These are phyloP conservation scores for Russula sp. DNA, from an alignment of 768 basidiomycete species.

Conservation along the genomic window DNA sequence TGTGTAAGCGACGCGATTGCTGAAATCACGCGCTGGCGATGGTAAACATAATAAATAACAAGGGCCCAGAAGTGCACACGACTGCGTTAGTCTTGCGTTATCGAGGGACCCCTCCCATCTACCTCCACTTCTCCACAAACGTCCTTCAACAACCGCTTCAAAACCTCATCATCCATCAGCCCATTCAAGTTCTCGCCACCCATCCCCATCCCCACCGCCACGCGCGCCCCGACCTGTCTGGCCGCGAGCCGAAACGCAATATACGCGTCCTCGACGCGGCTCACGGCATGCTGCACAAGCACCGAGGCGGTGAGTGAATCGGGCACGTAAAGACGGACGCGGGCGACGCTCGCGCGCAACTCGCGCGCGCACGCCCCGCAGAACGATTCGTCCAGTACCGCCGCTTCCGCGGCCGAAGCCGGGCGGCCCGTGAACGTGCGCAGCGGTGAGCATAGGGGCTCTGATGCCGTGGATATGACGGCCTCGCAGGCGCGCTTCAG, in stretches of 20 bases:
- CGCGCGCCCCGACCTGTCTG: constrained; percentile 39
- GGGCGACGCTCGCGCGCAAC: constrained; percentile 45
- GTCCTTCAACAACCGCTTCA: constrained; percentile 26
- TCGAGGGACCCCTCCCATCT: background rate
- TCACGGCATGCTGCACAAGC: constrained; percentile 68
- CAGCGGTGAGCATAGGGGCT: constrained; percentile 50
- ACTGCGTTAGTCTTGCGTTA: background rate
- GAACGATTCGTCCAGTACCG: constrained; percentile 48
- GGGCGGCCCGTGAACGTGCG: constrained; percentile 56
- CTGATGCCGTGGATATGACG: constrained; percentile 59
- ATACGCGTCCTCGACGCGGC: constrained; percentile 70
- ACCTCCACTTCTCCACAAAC: constrained; percentile 10
- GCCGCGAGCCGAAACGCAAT: constrained; percentile 61
- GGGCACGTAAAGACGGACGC: constrained; percentile 71
- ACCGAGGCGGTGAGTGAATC: constrained; percentile 74
- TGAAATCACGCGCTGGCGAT: background rate
- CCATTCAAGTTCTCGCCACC: background rate
- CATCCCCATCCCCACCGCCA: constrained; percentile 24
- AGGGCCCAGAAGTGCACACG: background rate
- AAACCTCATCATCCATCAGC: constrained; percentile 30
- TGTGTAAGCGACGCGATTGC: background rate
- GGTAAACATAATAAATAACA: background rate
- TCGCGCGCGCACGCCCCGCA: constrained; percentile 46
- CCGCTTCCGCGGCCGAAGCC: constrained; percentile 44
- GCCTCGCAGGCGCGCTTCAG: constrained; percentile 82